A percentile compares a stretch with the other conserved stretches of the same genome.
Evolutionary conservation across 495 filamentous ascomycete species (phyloP).

Genomic region (Hypoxylon crocopeplum): DNA sequence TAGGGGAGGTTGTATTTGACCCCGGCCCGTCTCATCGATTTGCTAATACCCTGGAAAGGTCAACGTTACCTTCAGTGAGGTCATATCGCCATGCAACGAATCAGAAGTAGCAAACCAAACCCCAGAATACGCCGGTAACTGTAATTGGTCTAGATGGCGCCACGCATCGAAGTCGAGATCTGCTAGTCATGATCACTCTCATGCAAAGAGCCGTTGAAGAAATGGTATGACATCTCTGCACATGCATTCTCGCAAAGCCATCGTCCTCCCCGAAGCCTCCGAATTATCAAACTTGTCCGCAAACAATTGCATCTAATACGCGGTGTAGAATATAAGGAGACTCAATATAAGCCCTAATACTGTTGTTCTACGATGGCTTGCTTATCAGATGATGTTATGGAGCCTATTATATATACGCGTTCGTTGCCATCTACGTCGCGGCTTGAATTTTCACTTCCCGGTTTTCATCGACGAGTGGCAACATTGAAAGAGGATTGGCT

Average conservation of each 20-base stretch:
- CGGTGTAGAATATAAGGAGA: no score
- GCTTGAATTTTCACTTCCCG: no score
- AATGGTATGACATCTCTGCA: not conserved
- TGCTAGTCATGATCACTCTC: not conserved
- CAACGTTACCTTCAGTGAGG: conserved; percentile 28
- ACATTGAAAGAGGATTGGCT: no score
- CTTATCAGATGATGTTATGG: no score
- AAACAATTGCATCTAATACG: no score
- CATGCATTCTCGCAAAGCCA: no score
- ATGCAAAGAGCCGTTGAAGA: not conserved
- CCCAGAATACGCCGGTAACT: conserved; percentile 17
- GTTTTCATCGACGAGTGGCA: no score
- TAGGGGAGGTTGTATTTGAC: conserved; percentile 5
- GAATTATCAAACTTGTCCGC: no score
- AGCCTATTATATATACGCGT: no score
- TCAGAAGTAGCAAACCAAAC: conserved; percentile 8
- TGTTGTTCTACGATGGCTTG: no score
- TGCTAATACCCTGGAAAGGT: conserved; percentile 4
- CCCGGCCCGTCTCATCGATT: conserved; percentile 4
- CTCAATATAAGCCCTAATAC: no score
- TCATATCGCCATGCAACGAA: conserved; percentile 21
- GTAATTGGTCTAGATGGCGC: conserved; percentile 33
- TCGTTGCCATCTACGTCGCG: no score
- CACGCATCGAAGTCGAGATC: conserved; percentile 6
- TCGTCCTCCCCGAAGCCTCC: not conserved